These are phyloP conservation scores for Allium cepa DNA, from an alignment of 106 monocot genomes.

Conservation along the genomic window DNA sequence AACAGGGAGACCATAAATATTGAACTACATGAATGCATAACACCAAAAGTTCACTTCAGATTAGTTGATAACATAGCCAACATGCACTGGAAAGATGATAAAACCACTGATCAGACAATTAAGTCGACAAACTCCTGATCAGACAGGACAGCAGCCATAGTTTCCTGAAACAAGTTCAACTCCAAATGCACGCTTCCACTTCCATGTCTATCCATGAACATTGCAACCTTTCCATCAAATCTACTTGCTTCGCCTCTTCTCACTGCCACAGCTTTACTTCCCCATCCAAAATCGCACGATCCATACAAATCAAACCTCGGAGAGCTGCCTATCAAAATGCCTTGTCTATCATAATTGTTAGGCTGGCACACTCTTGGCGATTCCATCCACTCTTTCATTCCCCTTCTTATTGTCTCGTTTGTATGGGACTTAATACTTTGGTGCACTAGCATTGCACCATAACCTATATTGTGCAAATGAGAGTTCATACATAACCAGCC, in stretches of 20 bases:
- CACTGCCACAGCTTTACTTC: not conserved
- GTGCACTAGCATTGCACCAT: not conserved
- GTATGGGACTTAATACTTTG: not conserved
- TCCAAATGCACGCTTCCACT: slow-evolving; percentile 5
- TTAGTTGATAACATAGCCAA: no score
- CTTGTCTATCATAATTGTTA: not conserved
- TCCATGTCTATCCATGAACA: not conserved
- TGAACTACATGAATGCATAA: no score
- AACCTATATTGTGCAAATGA: not conserved
- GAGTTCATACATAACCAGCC: not conserved
- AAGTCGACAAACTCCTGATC: not conserved
- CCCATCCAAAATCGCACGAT: slow-evolving; percentile 1
- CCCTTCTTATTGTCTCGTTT: not conserved
- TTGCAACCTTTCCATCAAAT: not conserved
- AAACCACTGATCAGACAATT: not conserved
- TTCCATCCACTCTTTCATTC: not conserved
- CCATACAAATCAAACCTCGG: slow-evolving; percentile 4
- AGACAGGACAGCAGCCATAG: not conserved
- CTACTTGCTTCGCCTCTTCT: not conserved
- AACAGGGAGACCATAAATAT: no score
- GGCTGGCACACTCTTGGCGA: not conserved
- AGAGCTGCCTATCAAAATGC: not conserved
- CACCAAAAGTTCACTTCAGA: no score
- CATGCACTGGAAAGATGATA: no score
- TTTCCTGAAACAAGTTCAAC: not conserved